Conservation (phyloP, 2,329 filamentous ascomycete genomes). For the Fusarium oxysporum region DNA sequence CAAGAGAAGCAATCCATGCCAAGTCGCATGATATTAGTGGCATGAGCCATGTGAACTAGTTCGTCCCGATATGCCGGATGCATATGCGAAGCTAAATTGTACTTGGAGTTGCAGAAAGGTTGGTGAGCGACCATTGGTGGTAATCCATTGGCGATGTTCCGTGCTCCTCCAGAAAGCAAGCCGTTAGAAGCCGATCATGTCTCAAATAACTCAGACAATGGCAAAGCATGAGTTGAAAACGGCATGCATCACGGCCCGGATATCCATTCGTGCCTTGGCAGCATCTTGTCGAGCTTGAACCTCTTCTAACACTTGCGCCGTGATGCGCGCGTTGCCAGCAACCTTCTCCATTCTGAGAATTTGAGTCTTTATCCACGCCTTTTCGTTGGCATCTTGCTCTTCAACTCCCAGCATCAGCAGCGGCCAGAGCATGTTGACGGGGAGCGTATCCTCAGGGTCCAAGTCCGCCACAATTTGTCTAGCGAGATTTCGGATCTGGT, state of each 20-base stretch:
- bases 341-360: slow-evolving; percentile 62
- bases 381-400: slow-evolving; percentile 61
- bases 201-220: slow-evolving; percentile 53
- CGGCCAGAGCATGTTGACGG: slow-evolving; percentile 69
- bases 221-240: slow-evolving; percentile 65
- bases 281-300: slow-evolving; percentile 58
- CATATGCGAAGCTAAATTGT: background rate
- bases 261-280: slow-evolving; percentile 55
- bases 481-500: slow-evolving; percentile 61
- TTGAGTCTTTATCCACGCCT: slow-evolving; percentile 62
- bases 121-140: background rate
- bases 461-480: slow-evolving; percentile 56
- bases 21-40: slow-evolving; percentile 17
- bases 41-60: slow-evolving; percentile 6
- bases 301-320: slow-evolving; percentile 59
- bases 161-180: background rate
- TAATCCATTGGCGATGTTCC: background rate
- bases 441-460: slow-evolving; percentile 58
- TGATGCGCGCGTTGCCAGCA: slow-evolving; percentile 57
- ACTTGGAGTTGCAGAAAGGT: background rate
- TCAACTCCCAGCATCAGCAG: slow-evolving; percentile 67
- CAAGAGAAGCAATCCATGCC: background rate
- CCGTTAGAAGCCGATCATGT: background rate
- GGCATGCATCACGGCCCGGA: slow-evolving; percentile 59
- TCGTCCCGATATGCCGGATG: background rate